Conservation (phyloP, 306 rosid species). For the Mimosa pudica region DNA sequence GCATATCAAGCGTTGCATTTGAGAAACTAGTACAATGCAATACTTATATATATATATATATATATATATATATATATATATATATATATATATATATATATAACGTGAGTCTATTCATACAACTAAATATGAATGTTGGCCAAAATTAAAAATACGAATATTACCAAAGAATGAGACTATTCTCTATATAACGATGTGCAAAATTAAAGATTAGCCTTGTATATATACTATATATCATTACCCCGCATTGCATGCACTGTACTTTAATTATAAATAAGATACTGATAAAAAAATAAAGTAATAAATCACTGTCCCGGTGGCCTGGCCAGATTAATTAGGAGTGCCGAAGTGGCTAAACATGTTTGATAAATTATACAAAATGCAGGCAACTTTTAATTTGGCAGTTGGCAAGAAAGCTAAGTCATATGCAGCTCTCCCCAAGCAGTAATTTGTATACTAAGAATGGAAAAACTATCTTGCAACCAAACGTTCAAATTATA, state of each 20-base stretch:
- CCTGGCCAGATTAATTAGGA: too few relatives aligned
- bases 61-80: too few relatives aligned
- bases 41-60: too few relatives aligned
- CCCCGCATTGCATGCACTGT: background rate
- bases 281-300: too few relatives aligned
- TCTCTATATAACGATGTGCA: background rate
- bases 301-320: background rate
- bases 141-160: too few relatives aligned
- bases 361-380: background rate
- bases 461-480: background rate
- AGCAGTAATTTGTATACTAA: background rate
- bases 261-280: background rate
- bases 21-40: too few relatives aligned
- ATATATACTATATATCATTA: too few relatives aligned
- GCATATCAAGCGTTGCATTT: too few relatives aligned
- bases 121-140: too few relatives aligned
- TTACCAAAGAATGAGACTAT: too few relatives aligned
- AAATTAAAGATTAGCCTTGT: background rate
- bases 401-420: background rate
- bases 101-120: background rate
- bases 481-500: background rate
- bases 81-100: too few relatives aligned
- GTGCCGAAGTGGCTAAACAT: background rate
- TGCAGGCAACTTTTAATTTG: background rate
- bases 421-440: background rate